Conservation (phyloP, 352 stramenopile species). For the Globisporangium parvum region DNA sequence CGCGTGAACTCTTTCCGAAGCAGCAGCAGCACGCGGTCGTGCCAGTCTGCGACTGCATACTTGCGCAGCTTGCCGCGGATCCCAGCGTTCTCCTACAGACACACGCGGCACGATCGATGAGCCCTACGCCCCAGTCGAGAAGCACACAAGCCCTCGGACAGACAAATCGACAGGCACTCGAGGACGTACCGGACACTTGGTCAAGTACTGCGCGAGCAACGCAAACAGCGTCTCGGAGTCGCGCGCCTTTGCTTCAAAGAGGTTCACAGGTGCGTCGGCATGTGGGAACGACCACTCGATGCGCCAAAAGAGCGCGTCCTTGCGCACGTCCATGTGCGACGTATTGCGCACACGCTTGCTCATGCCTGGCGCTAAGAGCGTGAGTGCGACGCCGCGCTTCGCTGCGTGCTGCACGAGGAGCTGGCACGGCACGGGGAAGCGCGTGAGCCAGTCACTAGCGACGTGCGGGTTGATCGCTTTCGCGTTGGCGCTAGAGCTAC, state of each 20-base stretch:
- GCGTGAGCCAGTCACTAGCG: slow-evolving; percentile 57
- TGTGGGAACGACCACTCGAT: slow-evolving; percentile 73
- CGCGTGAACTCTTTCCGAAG: slow-evolving; percentile 76
- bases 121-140: not conserved
- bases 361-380: slow-evolving; percentile 73
- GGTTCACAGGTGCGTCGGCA: slow-evolving; percentile 34
- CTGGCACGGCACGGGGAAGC: slow-evolving; percentile 67
- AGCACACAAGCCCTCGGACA: not conserved
- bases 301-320: slow-evolving; percentile 58
- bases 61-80: slow-evolving; percentile 66
- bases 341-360: slow-evolving; percentile 72
- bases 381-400: slow-evolving; percentile 63
- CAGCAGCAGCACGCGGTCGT: slow-evolving; percentile 49
- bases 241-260: slow-evolving; percentile 42
- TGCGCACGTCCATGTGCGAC: slow-evolving; percentile 68
- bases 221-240: slow-evolving; percentile 51
- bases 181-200: slow-evolving; percentile 39
- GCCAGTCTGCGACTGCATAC: slow-evolving; percentile 51
- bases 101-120: not conserved
- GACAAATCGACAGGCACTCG: not conserved
- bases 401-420: slow-evolving; percentile 58
- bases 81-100: slow-evolving; percentile 52
- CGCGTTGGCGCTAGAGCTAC: not conserved
- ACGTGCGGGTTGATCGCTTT: slow-evolving; percentile 51
- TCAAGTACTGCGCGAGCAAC: slow-evolving; percentile 57